Percentiles rank a stretch among this genome's conserved stretches.
These are phyloP conservation scores for Spinacia oleracea DNA, from an alignment of 179 eudicot genomes.

Conservation along the genomic window DNA sequence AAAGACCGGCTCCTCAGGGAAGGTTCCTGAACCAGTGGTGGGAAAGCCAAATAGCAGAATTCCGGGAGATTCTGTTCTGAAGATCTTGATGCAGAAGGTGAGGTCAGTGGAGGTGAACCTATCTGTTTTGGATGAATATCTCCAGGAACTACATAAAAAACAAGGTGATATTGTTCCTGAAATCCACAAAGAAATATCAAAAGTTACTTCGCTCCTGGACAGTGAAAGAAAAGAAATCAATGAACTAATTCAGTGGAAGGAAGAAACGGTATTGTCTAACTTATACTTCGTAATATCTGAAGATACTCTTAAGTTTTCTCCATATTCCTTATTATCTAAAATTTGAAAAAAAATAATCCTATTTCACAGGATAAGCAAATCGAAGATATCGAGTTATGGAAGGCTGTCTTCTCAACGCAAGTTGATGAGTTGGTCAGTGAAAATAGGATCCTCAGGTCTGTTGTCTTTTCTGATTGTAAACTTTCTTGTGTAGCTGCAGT, in stretches of 20 bases:
- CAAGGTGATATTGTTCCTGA: constrained; percentile 60
- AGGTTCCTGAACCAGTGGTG: constrained; percentile 58
- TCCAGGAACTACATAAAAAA: constrained; percentile 65
- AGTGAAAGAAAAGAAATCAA: constrained; percentile 50
- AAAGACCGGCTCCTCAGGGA: constrained; percentile 28
- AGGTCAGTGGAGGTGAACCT: constrained; percentile 76
- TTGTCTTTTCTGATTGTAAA: not conserved
- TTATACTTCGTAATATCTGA: not conserved
- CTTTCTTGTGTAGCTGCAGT: not conserved
- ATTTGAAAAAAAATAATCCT: not conserved
- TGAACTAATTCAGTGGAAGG: constrained; percentile 66
- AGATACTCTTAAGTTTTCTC: not conserved
- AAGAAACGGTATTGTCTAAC: constrained; percentile 44
- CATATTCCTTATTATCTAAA: constrained; percentile 1
- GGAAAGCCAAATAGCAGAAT: constrained; percentile 67
- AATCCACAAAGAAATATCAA: constrained; percentile 56
- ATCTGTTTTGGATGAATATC: constrained; percentile 70
- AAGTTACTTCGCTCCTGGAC: constrained; percentile 48
- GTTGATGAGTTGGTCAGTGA: constrained; percentile 56
- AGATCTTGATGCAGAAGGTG: constrained; percentile 87
- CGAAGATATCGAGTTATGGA: constrained; percentile 60
- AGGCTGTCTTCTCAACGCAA: constrained; percentile 46
- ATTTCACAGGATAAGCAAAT: constrained; percentile 53
- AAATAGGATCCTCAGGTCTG: constrained; percentile 61
- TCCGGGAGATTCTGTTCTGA: constrained; percentile 80